These are phyloP conservation scores for Gelatoporia subvermispora DNA, from an alignment of 768 basidiomycete genomes.

Conservation along the genomic window DNA sequence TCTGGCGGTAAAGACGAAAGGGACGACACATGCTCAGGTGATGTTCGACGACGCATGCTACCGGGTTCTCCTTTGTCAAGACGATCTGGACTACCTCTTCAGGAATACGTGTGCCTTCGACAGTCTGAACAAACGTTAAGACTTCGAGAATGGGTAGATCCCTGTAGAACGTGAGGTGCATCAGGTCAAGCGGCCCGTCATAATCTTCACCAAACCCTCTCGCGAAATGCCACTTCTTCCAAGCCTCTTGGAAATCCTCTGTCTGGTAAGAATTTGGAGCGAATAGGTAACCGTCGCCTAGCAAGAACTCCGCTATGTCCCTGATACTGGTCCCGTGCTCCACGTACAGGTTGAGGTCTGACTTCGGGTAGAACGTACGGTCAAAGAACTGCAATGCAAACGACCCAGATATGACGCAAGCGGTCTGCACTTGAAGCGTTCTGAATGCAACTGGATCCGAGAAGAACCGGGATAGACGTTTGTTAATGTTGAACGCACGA, in stretches of 20 bases:
- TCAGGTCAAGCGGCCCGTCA: neutral
- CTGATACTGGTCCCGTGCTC: neutral
- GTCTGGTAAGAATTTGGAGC: slow-evolving; percentile 16
- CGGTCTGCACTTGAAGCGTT: slow-evolving; percentile 35
- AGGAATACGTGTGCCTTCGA: neutral
- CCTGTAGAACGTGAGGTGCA: slow-evolving; percentile 12
- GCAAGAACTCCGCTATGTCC: slow-evolving; percentile 34
- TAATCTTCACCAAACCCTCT: neutral
- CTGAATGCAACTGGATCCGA: slow-evolving; percentile 34
- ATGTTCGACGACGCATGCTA: slow-evolving; percentile 36
- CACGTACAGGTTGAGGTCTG: slow-evolving; percentile 49
- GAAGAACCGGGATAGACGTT: slow-evolving; percentile 32
- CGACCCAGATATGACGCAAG: slow-evolving; percentile 47
- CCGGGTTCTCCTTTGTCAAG: slow-evolving; percentile 24
- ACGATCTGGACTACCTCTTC: slow-evolving; percentile 37
- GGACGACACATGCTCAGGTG: slow-evolving; percentile 38
- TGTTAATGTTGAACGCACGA: slow-evolving; percentile 31
- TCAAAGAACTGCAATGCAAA: slow-evolving; percentile 48
- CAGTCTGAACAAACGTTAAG: slow-evolving; percentile 27
- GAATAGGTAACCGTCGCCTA: slow-evolving; percentile 27
- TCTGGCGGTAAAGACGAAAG: neutral
- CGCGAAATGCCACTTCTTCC: neutral
- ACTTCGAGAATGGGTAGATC: slow-evolving; percentile 25
- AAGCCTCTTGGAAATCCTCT: slow-evolving; percentile 12
- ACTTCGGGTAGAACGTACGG: slow-evolving; percentile 33